Percentiles rank a stretch among this genome's conserved stretches.
Evolutionary conservation across 768 basidiomycete genomes (phyloP).

Genomic region (Cystobasidium ongulense): DNA sequence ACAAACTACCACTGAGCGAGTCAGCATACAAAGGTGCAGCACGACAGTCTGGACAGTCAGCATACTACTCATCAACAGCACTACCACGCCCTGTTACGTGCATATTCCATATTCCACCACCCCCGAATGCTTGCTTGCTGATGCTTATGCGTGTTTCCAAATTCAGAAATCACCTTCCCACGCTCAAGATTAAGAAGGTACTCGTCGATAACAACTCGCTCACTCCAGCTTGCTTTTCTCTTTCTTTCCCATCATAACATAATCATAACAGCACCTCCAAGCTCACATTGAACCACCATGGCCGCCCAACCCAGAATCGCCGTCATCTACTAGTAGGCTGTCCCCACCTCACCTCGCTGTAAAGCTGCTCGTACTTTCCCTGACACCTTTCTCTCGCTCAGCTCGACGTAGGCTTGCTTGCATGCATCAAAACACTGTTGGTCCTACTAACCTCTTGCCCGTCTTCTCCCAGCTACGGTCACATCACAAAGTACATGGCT

Average conservation of each 20-base stretch:
- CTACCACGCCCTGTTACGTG: no score
- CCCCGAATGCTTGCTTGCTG: no score
- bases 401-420: conserved; percentile 11
- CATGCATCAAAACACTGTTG: not conserved
- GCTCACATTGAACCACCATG: not conserved
- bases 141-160: no score
- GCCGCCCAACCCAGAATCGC: conserved; percentile 31
- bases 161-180: not conserved
- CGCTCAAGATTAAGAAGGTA: not conserved
- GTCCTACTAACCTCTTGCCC: not conserved
- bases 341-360: no score
- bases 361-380: no score
- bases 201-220: not conserved
- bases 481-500: conserved; percentile 43
- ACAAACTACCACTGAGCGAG: no score
- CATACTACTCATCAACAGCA: no score
- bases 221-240: not conserved
- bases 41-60: no score
- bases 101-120: no score
- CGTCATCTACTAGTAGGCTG: conserved; percentile 39
- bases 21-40: no score
- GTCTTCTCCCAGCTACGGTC: conserved; percentile 43
- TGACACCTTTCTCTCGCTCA: not conserved
- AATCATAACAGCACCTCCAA: not conserved
- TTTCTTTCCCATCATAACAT: not conserved